Conservation (phyloP, 768 basidiomycete genomes). For the Saitozyma sp. region DNA sequence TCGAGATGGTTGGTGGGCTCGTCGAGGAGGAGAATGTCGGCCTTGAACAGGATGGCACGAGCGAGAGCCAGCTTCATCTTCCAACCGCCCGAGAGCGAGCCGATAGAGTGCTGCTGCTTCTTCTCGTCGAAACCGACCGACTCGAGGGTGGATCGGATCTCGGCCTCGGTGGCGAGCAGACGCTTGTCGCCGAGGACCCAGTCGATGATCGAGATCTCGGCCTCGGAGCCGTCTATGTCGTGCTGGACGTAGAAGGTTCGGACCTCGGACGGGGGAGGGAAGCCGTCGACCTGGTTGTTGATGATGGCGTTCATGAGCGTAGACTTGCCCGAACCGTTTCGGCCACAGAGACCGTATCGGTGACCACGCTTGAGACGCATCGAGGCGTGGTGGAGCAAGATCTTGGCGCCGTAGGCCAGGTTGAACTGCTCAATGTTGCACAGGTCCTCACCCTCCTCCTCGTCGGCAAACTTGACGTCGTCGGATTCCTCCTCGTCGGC, state of each 20-base stretch:
- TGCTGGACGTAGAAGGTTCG: slow-evolving; percentile 99
- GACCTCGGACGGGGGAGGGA: slow-evolving; percentile 95
- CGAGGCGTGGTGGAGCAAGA: slow-evolving; percentile 90
- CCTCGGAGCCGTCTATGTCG: slow-evolving; percentile 95
- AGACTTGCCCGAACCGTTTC: slow-evolving; percentile 93
- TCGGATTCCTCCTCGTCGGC: slow-evolving; percentile 73
- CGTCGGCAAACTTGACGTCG: slow-evolving; percentile 69
- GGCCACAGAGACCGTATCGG: slow-evolving; percentile 97
- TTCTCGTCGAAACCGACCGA: slow-evolving; percentile 90
- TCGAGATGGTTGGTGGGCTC: slow-evolving; percentile 88
- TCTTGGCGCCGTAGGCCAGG: slow-evolving; percentile 97
- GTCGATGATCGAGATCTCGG: slow-evolving; percentile 80
- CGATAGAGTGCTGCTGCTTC: slow-evolving; percentile 80
- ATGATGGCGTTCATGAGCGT: slow-evolving; percentile 54
- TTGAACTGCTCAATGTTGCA: slow-evolving; percentile 97
- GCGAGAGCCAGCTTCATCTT: slow-evolving; percentile 99
- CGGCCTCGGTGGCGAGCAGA: slow-evolving; percentile 67
- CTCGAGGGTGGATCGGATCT: slow-evolving; percentile 75
- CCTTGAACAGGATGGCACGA: slow-evolving; percentile 95
- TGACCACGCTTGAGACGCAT: slow-evolving; percentile 98
- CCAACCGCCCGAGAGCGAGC: slow-evolving; percentile 95
- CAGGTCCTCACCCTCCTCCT: slow-evolving; percentile 97
- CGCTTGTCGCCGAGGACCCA: slow-evolving; percentile 86
- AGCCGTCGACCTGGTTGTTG: slow-evolving; percentile 83
- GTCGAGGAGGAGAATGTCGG: slow-evolving; percentile 92